These are phyloP conservation scores for Phaffomyces thermotolerans DNA, from an alignment of 805 yeast species.

Conservation along the genomic window DNA sequence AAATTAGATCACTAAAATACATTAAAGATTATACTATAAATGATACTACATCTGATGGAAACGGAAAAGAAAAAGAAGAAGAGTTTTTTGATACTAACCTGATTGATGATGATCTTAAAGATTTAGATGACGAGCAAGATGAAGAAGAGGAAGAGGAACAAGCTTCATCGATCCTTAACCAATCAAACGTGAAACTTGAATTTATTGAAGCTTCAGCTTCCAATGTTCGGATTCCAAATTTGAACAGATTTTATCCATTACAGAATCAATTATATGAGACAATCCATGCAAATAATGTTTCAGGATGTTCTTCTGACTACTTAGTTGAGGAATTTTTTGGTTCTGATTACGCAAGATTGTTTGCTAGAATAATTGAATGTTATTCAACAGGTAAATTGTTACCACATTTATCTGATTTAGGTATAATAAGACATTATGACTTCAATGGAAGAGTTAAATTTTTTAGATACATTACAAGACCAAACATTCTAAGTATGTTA, in stretches of 20 bases:
- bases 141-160: slow-evolving; percentile 6
- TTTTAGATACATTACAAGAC: slow-evolving; percentile 53
- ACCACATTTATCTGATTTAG: slow-evolving; percentile 21
- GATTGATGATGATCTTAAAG: slow-evolving; percentile 21
- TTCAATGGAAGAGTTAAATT: slow-evolving; percentile 69
- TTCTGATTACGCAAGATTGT: slow-evolving; percentile 41
- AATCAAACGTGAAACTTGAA: slow-evolving; percentile 11
- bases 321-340: slow-evolving; percentile 48
- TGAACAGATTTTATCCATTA: slow-evolving; percentile 54
- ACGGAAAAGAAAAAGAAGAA: slow-evolving; percentile 24
- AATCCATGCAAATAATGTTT: slow-evolving; percentile 31
- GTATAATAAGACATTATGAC: slow-evolving; percentile 57
- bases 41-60: slow-evolving; percentile 20
- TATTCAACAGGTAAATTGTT: slow-evolving; percentile 31
- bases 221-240: slow-evolving; percentile 12
- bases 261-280: slow-evolving; percentile 55
- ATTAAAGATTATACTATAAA: slow-evolving; percentile 32
- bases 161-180: slow-evolving; percentile 8
- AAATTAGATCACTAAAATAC: slow-evolving; percentile 41
- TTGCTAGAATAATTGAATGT: slow-evolving; percentile 43
- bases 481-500: slow-evolving; percentile 29
- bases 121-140: slow-evolving; percentile 17
- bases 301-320: slow-evolving; percentile 58
- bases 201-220: slow-evolving; percentile 13
- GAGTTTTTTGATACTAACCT: slow-evolving; percentile 25